phyloP scores from a whole-genome alignment of 129 eudicot species.

The Rutidosis leptorrhynchoides region DNA sequence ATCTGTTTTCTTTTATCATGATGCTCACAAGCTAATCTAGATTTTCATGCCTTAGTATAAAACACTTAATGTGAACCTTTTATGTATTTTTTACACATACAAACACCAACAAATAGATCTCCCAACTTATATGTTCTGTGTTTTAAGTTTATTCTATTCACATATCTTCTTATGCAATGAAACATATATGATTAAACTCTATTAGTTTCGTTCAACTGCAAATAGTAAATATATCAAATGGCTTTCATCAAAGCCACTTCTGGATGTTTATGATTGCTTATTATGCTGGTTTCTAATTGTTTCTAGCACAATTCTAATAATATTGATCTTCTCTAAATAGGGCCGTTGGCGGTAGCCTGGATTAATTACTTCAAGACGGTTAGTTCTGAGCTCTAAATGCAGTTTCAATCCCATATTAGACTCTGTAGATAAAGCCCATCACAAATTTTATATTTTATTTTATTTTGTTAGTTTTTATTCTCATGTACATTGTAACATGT shows the following conservation, averaged over 20 bases:
- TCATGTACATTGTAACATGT: conserved; percentile 3
- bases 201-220: not conserved
- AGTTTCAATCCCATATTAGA: conserved; percentile 11
- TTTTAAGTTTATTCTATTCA: not conserved
- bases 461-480: not conserved
- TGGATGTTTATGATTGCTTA: conserved; percentile 7
- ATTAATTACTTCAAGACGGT: conserved; percentile 61
- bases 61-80: not conserved
- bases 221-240: not conserved
- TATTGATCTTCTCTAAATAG: conserved; percentile 33
- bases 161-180: not conserved
- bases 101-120: not conserved
- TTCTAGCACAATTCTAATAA: conserved; percentile 12
- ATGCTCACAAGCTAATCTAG: not conserved
- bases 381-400: not conserved
- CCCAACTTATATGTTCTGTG: not conserved
- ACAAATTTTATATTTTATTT: not conserved
- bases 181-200: not conserved
- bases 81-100: not conserved
- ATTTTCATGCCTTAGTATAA: not conserved
- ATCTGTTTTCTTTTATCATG: not conserved
- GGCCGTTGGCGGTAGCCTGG: conserved; percentile 65
- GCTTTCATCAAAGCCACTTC: not conserved
- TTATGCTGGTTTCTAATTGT: conserved; percentile 1
- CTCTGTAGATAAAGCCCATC: conserved; percentile 1